Base-by-base conservation (phyloP, 108 stramenopile genomes). In the Licmophora abbreviata region DNA sequence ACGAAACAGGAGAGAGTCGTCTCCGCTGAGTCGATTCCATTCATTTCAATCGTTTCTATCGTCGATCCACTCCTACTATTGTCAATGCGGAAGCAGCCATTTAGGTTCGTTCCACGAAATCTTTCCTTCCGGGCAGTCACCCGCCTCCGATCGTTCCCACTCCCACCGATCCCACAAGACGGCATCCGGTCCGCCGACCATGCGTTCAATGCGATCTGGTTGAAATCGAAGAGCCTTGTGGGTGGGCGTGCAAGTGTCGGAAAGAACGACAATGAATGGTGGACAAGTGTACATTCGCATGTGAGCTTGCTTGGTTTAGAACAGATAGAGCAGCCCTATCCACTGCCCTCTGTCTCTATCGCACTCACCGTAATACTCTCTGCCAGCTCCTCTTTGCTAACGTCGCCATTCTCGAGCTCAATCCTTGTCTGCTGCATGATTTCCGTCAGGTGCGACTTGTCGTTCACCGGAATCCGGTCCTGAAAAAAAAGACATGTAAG, bases 151-250 rank as follows among this genome's bases (percentile, higher is more conserved):
- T 20, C 54, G 24, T 20, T 40, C 18, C 73, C 73, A 80, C 63
- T 80, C 66, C 74, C 73, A 75, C 62, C 79, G 43, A 29, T 75
- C 66, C 79, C 79, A 80, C 52, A 76, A 50, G 50, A 73, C 44
- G 29, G 51, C 41, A 7, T 69, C 73, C 5, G 79, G 73, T 44
- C 71, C 63, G 43, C 73, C 79, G 29, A 46, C 29, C 66, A 72
- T 68, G 28, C 63, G 52, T 65, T 80, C 79, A 55, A 80, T 44
- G 9, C 67, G 66, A 14, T 44, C 25, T 10, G 79, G 79, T 6
- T 41, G 44, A 37, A 80, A 75, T 44, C 71, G 56, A 4, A 71
- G 60, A 9, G 66, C 55, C 44, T 66, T 12, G n/a, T n/a, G n/a
- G n/a, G n/a, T n/a, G n/a, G n/a, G n/a, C n/a, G n/a, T n/a, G n/a